Conservation (phyloP, 2,329 filamentous ascomycete species). For the Trichoderma simmonsii region DNA sequence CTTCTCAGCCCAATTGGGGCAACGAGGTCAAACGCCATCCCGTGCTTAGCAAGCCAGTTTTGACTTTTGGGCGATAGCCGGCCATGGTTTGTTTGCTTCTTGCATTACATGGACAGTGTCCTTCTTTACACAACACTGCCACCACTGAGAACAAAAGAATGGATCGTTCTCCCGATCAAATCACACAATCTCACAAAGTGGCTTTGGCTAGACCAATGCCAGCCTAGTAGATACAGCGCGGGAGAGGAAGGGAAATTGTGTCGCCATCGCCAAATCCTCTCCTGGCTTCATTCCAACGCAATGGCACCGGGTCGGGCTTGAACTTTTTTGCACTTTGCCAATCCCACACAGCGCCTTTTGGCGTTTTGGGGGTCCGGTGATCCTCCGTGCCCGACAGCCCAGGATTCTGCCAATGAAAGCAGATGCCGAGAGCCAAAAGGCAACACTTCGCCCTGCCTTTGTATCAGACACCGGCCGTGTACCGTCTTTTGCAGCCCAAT, state of each 20-base stretch:
- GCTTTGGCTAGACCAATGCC: neutral
- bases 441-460: neutral
- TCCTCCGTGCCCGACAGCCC: neutral
- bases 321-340: neutral
- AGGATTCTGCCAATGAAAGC: neutral
- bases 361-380: neutral
- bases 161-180: neutral
- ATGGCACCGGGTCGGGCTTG: slow-evolving; percentile 5
- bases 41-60: neutral
- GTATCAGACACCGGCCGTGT: neutral
- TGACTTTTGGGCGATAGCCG: neutral
- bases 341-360: neutral
- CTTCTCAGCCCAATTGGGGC: neutral
- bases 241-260: neutral
- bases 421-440: neutral
- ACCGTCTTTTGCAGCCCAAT: neutral
- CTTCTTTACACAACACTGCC: neutral
- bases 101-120: neutral
- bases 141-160: neutral
- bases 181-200: neutral
- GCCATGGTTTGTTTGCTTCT: neutral
- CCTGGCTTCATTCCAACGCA: slow-evolving; percentile 9
- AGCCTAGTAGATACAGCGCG: neutral
- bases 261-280: neutral
- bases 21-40: slow-evolving; percentile 5